phyloP scores from a whole-genome alignment of 2,329 filamentous ascomycete genomes.

The Nigrospora sphaerica region DNA sequence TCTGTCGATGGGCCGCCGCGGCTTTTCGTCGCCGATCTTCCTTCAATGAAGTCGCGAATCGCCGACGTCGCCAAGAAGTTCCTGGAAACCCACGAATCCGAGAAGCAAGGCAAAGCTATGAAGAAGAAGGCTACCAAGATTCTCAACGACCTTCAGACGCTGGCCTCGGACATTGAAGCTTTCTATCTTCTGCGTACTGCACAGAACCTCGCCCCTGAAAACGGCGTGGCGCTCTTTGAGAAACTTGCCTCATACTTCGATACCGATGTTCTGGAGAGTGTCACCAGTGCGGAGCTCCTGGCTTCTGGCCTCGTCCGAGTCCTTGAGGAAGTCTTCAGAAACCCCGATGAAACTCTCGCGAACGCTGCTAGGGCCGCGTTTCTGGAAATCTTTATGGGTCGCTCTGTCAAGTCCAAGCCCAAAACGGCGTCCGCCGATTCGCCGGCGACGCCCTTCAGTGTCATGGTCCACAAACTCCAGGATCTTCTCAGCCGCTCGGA shows the following conservation, averaged over 20 bases:
- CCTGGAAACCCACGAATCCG: constrained; percentile 72
- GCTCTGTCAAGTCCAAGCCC: constrained; percentile 56
- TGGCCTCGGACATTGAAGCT: constrained; percentile 64
- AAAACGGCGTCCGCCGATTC: constrained; percentile 61
- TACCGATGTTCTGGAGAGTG: constrained; percentile 80
- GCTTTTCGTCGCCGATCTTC: constrained; percentile 37
- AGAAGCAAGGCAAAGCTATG: constrained; percentile 63
- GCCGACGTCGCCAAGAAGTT: constrained; percentile 74
- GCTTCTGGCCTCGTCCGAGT: constrained; percentile 84
- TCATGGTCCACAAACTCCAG: constrained; percentile 89
- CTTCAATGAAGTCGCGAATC: constrained; percentile 65
- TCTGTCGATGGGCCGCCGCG: constrained; percentile 50
- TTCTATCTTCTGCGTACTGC: constrained; percentile 58
- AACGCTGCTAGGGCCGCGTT: constrained; percentile 74
- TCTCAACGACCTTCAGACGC: constrained; percentile 60
- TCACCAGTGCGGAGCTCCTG: constrained; percentile 90
- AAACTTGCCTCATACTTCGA: constrained; percentile 80
- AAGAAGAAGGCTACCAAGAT: constrained; percentile 74
- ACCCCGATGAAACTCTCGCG: constrained; percentile 53
- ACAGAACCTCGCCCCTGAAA: constrained; percentile 33
- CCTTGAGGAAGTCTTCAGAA: constrained; percentile 75
- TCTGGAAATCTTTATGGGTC: constrained; percentile 86
- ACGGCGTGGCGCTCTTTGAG: constrained; percentile 63
- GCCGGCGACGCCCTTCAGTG: constrained; percentile 77
- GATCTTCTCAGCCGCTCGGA: constrained; percentile 93